phyloP scores from a whole-genome alignment of 192 early-diverging fungal genomes.

The Martensiomyces pterosporus region DNA sequence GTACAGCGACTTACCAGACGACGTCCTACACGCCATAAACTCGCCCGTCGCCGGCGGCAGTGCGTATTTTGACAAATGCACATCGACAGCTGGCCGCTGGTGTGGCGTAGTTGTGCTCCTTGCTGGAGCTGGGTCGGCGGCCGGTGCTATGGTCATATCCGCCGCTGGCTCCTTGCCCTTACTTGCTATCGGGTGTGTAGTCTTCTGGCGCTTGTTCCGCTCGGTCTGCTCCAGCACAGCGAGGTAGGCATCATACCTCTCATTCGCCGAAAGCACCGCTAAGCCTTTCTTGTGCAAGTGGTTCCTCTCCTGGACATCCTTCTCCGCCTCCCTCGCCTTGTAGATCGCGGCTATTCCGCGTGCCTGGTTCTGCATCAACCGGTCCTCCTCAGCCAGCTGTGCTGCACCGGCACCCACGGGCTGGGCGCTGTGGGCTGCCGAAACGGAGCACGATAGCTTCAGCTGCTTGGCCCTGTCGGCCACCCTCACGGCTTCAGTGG shows the following conservation, averaged over 20 bases:
- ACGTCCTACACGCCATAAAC: conserved; percentile 30
- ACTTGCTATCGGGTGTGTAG: neutral
- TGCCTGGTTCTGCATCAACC: conserved; percentile 50
- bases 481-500: too few relatives aligned
- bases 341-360: conserved; percentile 10
- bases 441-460: too few relatives aligned
- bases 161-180: neutral
- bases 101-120: neutral
- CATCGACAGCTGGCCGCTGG: neutral
- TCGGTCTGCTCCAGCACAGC: conserved; percentile 8
- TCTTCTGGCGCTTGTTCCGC: conserved; percentile 15
- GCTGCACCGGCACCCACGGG: neutral
- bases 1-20: conserved; percentile 22
- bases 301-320: neutral
- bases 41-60: conserved; percentile 40
- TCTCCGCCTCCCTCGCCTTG: neutral
- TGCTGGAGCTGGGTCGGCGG: neutral
- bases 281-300: neutral
- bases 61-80: conserved; percentile 19
- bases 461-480: too few relatives aligned
- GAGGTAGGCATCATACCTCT: conserved; percentile 26
- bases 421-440: neutral
- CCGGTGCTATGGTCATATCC: neutral
- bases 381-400: neutral
- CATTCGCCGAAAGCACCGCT: conserved; percentile 16